Conservation (phyloP, 2,329 filamentous ascomycete species). For the Zymoseptoria crescenta region DNA sequence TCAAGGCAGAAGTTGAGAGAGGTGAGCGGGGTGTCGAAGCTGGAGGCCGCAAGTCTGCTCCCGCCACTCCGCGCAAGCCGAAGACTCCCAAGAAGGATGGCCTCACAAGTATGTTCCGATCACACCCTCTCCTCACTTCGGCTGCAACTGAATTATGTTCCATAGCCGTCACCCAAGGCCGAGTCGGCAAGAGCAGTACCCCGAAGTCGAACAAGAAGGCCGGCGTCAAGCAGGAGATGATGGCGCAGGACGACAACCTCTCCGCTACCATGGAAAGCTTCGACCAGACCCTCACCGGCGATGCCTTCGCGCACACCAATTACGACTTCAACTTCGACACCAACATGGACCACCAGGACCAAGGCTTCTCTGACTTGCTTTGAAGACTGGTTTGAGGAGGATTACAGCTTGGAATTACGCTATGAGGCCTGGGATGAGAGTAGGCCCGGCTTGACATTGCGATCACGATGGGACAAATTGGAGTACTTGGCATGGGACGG, state of each 20-base stretch:
- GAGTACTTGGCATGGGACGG: background rate
- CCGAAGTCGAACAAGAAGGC: slow-evolving; percentile 17
- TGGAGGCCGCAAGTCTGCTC: slow-evolving; percentile 6
- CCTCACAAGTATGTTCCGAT: slow-evolving; percentile 9
- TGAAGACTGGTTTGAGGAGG: background rate
- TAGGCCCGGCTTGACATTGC: background rate
- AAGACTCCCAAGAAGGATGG: slow-evolving; percentile 20
- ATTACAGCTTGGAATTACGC: no score
- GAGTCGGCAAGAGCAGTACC: slow-evolving; percentile 17
- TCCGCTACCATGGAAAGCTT: background rate
- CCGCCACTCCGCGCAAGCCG: slow-evolving; percentile 18
- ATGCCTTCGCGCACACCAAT: background rate
- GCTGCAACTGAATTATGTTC: background rate
- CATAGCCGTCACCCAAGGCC: slow-evolving; percentile 20
- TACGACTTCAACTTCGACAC: background rate
- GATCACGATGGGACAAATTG: background rate
- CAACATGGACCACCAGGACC: background rate
- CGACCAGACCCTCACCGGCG: background rate
- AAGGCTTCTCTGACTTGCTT: background rate
- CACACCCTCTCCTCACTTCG: background rate
- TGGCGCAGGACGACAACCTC: slow-evolving; percentile 2
- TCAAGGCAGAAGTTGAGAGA: slow-evolving; percentile 21
- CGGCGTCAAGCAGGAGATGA: slow-evolving; percentile 21
- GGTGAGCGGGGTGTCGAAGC: slow-evolving; percentile 17
- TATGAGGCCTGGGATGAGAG: background rate